A percentile compares a stretch with the other conserved stretches of the same genome.
phyloP scores from a whole-genome alignment of 306 rosid species.

The Adenanthera pavonina region DNA sequence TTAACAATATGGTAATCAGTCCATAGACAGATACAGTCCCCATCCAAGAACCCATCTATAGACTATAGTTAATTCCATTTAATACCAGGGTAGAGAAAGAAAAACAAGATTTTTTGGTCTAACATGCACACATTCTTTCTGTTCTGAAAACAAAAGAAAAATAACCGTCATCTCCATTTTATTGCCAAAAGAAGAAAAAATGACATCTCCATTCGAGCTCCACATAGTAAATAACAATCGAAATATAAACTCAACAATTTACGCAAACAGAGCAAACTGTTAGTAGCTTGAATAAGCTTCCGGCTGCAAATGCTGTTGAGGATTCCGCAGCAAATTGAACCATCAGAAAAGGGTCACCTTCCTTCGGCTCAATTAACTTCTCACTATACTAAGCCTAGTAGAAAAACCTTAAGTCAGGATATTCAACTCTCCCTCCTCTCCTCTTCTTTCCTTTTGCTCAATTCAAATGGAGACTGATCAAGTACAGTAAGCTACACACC shows the following conservation, averaged over 20 bases:
- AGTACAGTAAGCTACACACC: not conserved
- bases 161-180: not conserved
- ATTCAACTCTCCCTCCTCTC: not conserved
- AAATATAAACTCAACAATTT: not conserved
- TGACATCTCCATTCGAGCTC: not conserved
- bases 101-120: not conserved
- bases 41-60: not conserved
- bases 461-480: not conserved
- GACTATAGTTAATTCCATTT: not conserved
- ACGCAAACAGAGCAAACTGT: not conserved
- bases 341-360: not conserved
- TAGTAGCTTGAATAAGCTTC: not conserved
- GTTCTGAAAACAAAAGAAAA: conserved; percentile 8
- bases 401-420: not conserved
- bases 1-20: not conserved
- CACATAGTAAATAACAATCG: not conserved
- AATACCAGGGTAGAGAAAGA: not conserved
- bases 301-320: not conserved
- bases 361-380: not conserved
- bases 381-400: not conserved
- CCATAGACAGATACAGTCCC: not conserved
- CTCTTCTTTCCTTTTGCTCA: not conserved
- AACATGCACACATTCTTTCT: conserved; percentile 14
- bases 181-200: not conserved
- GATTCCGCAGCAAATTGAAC: not conserved